A percentile compares a stretch with the other conserved stretches of the same genome.
Evolutionary conservation across 2,329 filamentous ascomycete species (phyloP).

Genomic region (Biscogniauxia sp.): DNA sequence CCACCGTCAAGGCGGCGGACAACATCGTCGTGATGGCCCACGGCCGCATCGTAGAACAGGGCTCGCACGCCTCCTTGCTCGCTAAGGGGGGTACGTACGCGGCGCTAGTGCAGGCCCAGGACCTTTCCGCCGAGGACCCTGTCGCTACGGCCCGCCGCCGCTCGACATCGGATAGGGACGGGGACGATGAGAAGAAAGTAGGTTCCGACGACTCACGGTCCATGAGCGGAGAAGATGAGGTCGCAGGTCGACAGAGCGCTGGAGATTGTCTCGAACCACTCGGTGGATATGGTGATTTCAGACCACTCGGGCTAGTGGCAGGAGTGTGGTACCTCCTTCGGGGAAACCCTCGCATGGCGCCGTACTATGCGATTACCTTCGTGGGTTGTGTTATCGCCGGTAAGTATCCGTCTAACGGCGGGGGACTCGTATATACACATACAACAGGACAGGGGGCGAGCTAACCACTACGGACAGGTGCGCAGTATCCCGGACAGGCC

Average conservation of each 20-base stretch:
- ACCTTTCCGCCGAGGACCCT: constrained; percentile 1
- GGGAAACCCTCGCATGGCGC: not conserved
- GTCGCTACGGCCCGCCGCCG: too few relatives aligned
- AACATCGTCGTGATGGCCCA: constrained; percentile 61
- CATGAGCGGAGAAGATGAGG: not conserved
- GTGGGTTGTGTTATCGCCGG: constrained; percentile 1
- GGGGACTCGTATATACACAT: not conserved
- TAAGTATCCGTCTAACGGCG: not conserved
- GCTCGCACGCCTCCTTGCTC: constrained; percentile 19
- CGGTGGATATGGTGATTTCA: not conserved
- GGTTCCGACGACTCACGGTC: not conserved
- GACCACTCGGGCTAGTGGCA: not conserved
- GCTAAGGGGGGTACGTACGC: constrained; percentile 3
- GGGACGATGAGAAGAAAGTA: not conserved
- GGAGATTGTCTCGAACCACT: not conserved
- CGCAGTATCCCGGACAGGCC: constrained; percentile 47
- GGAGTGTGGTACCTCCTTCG: not conserved
- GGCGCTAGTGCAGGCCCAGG: constrained; percentile 18
- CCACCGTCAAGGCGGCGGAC: constrained; percentile 88
- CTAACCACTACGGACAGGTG: constrained; percentile 23
- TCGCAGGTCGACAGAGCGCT: not conserved
- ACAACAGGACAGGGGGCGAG: not conserved
- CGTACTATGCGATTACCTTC: not conserved
- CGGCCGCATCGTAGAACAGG: constrained; percentile 14
- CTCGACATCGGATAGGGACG: not conserved